Conservation (phyloP, 768 basidiomycete species). For the Boletus speciosus region DNA sequence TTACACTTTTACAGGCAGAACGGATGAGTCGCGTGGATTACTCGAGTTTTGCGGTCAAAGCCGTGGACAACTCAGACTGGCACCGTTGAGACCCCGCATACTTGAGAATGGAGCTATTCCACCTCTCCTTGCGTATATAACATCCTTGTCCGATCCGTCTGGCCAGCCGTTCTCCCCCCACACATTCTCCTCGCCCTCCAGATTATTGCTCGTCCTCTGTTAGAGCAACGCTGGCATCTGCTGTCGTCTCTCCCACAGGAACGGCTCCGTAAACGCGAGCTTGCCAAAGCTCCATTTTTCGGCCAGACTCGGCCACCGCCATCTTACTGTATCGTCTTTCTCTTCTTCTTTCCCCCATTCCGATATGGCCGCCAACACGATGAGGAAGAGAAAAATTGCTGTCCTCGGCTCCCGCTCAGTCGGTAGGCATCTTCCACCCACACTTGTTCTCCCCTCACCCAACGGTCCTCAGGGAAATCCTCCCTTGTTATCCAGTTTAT, state of each 20-base stretch:
- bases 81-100: slow-evolving; percentile 30
- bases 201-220: background rate
- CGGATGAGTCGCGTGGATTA: slow-evolving; percentile 19
- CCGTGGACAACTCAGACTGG: slow-evolving; percentile 21
- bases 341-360: slow-evolving; percentile 7
- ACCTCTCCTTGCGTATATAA: slow-evolving; percentile 19
- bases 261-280: slow-evolving; percentile 30
- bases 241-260: slow-evolving; percentile 19
- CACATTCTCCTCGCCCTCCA: slow-evolving; percentile 1
- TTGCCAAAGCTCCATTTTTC: slow-evolving; percentile 24
- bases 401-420: slow-evolving; percentile 86
- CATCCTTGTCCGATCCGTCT: slow-evolving; percentile 5
- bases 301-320: slow-evolving; percentile 12
- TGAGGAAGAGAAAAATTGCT: slow-evolving; percentile 87
- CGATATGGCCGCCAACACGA: slow-evolving; percentile 34
- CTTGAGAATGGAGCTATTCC: slow-evolving; percentile 12
- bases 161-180: background rate
- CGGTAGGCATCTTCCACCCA: slow-evolving; percentile 47
- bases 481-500: slow-evolving; percentile 92
- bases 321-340: slow-evolving; percentile 16
- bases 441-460: slow-evolving; percentile 13
- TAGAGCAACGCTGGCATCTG: slow-evolving; percentile 15
- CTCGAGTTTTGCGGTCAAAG: slow-evolving; percentile 4
- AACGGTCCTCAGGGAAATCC: slow-evolving; percentile 72
- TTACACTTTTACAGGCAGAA: slow-evolving; percentile 22